Evolutionary conservation across 306 rosid species (phyloP).

Genomic region (Gynostemma pentaphyllum): DNA sequence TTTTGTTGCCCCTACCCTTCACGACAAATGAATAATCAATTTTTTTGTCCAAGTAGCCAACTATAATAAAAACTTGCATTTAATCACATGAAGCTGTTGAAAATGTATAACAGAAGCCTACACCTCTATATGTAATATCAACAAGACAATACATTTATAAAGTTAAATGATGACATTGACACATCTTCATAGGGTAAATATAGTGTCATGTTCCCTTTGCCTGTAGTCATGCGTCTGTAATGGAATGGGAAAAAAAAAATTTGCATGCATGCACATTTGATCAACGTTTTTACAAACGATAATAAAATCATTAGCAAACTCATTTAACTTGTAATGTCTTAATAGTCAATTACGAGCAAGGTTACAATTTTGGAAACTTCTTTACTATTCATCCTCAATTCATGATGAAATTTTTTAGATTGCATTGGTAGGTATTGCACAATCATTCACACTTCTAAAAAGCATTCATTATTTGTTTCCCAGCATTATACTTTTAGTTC

Average conservation of each 20-base stretch:
- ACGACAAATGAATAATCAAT: conserved; percentile 15
- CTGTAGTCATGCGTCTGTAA: neutral
- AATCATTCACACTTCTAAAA: neutral
- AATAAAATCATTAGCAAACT: neutral
- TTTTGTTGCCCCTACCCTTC: conserved; percentile 88
- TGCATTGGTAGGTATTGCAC: neutral
- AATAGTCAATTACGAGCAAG: neutral
- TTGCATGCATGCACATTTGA: neutral
- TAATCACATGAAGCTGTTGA: too few species aligned
- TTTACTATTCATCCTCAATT: neutral
- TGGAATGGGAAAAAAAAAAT: neutral
- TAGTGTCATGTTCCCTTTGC: neutral
- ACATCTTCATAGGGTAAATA: neutral
- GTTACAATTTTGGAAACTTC: neutral
- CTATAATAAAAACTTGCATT: neutral
- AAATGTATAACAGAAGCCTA: neutral
- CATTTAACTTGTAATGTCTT: neutral
- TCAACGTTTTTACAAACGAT: neutral
- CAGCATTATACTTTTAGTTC: neutral
- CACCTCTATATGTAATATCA: neutral
- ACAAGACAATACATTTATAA: neutral
- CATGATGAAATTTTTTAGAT: neutral
- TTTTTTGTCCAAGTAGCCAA: conserved; percentile 8
- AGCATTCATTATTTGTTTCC: neutral
- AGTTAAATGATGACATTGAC: neutral